These are phyloP conservation scores for Cucumis hystrix DNA, from an alignment of 306 rosid genomes.

Conservation along the genomic window DNA sequence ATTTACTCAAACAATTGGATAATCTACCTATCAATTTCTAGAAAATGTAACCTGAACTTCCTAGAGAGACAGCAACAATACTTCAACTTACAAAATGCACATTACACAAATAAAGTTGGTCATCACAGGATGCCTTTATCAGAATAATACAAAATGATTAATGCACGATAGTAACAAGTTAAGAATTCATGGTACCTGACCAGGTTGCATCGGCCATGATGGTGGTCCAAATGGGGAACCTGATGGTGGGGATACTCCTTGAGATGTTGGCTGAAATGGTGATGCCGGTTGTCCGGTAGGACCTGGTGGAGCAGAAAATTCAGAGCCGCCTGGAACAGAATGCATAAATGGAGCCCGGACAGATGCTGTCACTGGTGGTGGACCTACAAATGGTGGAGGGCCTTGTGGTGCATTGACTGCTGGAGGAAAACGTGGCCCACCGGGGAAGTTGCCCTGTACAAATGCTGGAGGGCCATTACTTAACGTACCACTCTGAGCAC, in stretches of 20 bases:
- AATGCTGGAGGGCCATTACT: conserved; percentile 71
- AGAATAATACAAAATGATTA: neutral
- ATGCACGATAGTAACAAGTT: neutral
- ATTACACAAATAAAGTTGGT: neutral
- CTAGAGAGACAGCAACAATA: neutral
- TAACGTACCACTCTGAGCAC: conserved; percentile 38
- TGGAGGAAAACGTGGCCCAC: conserved; percentile 54
- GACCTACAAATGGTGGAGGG: conserved; percentile 39
- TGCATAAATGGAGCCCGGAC: conserved; percentile 23
- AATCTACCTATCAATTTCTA: neutral
- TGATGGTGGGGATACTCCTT: conserved; percentile 34
- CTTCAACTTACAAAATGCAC: neutral
- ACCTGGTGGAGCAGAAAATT: conserved; percentile 29
- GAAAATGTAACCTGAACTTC: neutral
- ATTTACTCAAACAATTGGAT: neutral
- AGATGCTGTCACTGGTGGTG: conserved; percentile 28
- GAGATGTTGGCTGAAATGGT: conserved; percentile 46
- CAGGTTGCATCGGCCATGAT: conserved; percentile 62
- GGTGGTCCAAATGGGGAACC: conserved; percentile 51
- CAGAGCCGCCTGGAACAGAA: conserved; percentile 16
- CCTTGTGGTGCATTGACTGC: conserved; percentile 16
- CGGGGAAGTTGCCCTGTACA: conserved; percentile 28
- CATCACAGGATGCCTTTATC: neutral
- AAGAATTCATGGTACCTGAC: conserved; percentile 37
- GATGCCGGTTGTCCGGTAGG: conserved; percentile 41